Evolutionary conservation across 371 early-diverging fungal species (phyloP), one percentile per base, ranked within the genome.

Genomic region (Syncephalastrum monosporum): DNA sequence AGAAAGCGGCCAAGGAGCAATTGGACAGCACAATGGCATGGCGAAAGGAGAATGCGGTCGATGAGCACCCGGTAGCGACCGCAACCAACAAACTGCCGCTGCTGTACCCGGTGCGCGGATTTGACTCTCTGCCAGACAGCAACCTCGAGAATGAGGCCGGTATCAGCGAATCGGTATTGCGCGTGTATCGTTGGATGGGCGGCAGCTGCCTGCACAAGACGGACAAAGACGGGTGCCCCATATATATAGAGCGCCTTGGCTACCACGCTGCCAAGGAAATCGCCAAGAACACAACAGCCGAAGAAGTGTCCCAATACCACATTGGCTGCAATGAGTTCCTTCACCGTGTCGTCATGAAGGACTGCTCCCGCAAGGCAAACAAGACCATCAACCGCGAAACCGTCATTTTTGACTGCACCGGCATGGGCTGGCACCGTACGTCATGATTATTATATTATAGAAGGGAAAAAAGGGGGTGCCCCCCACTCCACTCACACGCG

Each of bases 331-430:
- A 84, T n/a, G 93, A 93, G 60, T 90, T 90, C 59, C 66, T 89
- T 16, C 79, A 83, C 63, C 79, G 82, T 53, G 82, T 85, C 5
- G 59, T 92, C 27, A 86, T 91, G 82, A 78, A 80, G 42, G 90
- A 90, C 62, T 88, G 90, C 50, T 83, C 88, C 44, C 75, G 81
- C 61, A 64, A 72, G 27, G 81, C 87, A 10, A 88, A 87, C 24
- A 77, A 73, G 51, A 67, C 72, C 42, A 84, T 93, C 54, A 85
- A 85, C 48, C 81, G 87, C 64, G 91, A 91, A 65, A 88, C 87
- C 0, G 91, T 91, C 50, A 88, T 93, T 54, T 90, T 93, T 61
- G 94, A 93, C 61, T 84, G 89, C 67, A 84, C 87, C 10, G 91
- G 89, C 56, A 85, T 91, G 85, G 84, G 85, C 10, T 85, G 84